Evolutionary conservation across 176 grass and related monocot species (phyloP).

Genomic region (Bromus sterilis): DNA sequence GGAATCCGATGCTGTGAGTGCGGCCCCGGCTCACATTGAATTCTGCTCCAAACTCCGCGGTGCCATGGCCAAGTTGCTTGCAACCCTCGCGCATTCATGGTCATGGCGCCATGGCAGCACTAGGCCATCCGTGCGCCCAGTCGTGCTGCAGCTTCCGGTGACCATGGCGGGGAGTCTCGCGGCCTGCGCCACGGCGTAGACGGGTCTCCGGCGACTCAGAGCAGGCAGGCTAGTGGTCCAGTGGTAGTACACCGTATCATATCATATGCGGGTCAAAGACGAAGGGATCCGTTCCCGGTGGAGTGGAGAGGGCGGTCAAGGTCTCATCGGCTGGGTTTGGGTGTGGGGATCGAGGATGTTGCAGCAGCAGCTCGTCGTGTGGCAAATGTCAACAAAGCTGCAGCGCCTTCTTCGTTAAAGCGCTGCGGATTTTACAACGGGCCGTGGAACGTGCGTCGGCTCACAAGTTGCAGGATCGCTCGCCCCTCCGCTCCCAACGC

Average conservation of each 20-base stretch:
- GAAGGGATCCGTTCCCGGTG: neutral
- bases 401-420: neutral
- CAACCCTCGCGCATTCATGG: neutral
- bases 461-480: neutral
- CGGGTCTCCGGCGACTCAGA: neutral
- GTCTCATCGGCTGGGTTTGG: neutral
- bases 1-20: conserved; percentile 35
- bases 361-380: neutral
- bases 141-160: too few species aligned
- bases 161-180: too few species aligned
- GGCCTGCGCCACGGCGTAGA: too few species aligned
- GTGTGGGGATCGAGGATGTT: neutral
- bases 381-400: conserved; percentile 2
- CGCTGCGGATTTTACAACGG: neutral
- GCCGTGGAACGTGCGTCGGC: neutral
- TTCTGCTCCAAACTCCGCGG: conserved; percentile 9
- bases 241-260: too few species aligned
- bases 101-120: neutral
- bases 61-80: neutral
- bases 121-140: too few species aligned
- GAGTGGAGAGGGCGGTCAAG: neutral
- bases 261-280: neutral
- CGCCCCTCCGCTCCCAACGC: neutral
- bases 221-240: neutral
- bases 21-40: conserved; percentile 3